Conservation (phyloP, 495 filamentous ascomycete genomes). For the Aspergillus sclerotiicarbonarius region DNA sequence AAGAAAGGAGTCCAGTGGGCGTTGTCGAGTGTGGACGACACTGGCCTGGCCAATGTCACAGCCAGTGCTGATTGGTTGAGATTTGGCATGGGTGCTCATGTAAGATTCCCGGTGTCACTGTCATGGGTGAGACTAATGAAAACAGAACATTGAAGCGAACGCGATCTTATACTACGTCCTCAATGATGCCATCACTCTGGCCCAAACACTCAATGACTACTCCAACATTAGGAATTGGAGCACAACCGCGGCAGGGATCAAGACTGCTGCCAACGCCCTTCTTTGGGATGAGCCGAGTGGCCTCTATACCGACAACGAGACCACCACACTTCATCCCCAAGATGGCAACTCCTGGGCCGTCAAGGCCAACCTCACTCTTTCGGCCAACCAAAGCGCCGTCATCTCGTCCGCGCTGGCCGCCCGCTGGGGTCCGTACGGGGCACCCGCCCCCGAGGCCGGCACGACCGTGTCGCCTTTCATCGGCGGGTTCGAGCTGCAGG, state of each 20-base stretch:
- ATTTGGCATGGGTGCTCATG: slow-evolving; percentile 35
- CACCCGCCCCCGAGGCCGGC: slow-evolving; percentile 54
- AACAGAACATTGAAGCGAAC: slow-evolving; percentile 34
- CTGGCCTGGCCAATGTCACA: slow-evolving; percentile 50
- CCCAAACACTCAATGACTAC: slow-evolving; percentile 23
- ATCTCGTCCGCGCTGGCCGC: slow-evolving; percentile 42
- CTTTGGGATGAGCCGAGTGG: slow-evolving; percentile 31
- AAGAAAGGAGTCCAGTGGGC: slow-evolving; percentile 46
- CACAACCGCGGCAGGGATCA: slow-evolving; percentile 18
- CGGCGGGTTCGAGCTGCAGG: slow-evolving; percentile 55
- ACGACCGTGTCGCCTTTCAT: slow-evolving; percentile 58
- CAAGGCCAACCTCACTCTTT: slow-evolving; percentile 35
- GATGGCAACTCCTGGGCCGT: slow-evolving; percentile 49
- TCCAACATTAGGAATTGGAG: slow-evolving; percentile 20
- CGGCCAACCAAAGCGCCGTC: slow-evolving; percentile 14
- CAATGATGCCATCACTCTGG: slow-evolving; percentile 26
- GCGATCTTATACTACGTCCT: slow-evolving; percentile 37
- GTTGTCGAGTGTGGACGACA: slow-evolving; percentile 40
- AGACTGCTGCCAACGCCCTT: slow-evolving; percentile 28
- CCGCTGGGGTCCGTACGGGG: slow-evolving; percentile 55
- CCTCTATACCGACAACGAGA: slow-evolving; percentile 38
- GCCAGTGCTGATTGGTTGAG: slow-evolving; percentile 49
- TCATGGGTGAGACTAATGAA: not conserved
- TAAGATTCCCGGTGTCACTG: slow-evolving; percentile 10
- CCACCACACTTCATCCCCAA: slow-evolving; percentile 41